These are phyloP conservation scores for Cryptosporidium viatorum DNA, from an alignment of 169 alveolate genomes.

Conservation along the genomic window DNA sequence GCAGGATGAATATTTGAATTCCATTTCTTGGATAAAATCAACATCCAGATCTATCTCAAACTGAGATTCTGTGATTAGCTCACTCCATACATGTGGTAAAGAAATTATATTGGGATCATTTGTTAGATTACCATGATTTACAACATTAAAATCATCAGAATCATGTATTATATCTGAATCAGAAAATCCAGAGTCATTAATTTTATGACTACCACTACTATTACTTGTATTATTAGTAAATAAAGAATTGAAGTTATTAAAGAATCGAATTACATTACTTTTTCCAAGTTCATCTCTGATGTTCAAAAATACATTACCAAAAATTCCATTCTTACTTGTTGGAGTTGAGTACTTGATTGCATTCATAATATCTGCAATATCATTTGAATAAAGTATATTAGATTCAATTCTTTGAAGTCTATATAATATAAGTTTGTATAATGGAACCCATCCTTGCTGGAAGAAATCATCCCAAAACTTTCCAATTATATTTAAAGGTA, in stretches of 20 bases:
- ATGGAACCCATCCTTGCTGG: slow-evolving; percentile 85
- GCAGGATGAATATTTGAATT: neutral
- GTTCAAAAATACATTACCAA: slow-evolving; percentile 30
- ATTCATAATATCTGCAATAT: slow-evolving; percentile 77
- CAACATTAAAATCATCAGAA: neutral
- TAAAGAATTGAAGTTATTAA: neutral
- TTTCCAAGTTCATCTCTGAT: slow-evolving; percentile 42
- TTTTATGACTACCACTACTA: neutral
- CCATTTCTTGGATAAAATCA: slow-evolving; percentile 49
- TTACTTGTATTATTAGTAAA: neutral
- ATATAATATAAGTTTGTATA: slow-evolving; percentile 80
- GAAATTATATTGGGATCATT: slow-evolving; percentile 68
- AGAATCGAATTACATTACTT: slow-evolving; percentile 9
- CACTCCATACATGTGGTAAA: slow-evolving; percentile 65
- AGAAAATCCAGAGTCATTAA: neutral
- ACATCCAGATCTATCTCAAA: slow-evolving; percentile 52
- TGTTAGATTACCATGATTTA: neutral
- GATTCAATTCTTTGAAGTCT: slow-evolving; percentile 78
- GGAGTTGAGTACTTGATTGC: slow-evolving; percentile 74
- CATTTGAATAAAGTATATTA: slow-evolving; percentile 42
- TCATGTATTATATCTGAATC: neutral
- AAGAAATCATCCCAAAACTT: slow-evolving; percentile 85
- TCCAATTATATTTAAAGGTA: slow-evolving; percentile 79
- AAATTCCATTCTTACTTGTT: slow-evolving; percentile 47
- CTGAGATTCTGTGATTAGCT: slow-evolving; percentile 49